Evolutionary conservation across 257 asterid species (phyloP).

Genomic region (Solanum medicagineum): DNA sequence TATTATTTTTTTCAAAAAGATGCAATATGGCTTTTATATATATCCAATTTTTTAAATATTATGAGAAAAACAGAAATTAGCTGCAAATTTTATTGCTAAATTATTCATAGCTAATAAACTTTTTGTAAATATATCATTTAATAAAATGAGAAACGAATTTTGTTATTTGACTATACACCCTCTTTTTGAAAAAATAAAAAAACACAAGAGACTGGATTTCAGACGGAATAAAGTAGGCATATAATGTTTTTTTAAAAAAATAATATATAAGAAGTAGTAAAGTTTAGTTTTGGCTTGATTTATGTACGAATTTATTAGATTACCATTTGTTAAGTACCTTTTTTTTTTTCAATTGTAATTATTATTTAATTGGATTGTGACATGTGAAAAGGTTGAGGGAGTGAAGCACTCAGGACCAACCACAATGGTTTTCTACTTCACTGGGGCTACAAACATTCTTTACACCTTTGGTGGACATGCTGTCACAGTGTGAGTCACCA

Average conservation of each 20-base stretch:
- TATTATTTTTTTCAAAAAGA: not conserved
- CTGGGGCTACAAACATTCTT: slow-evolving; percentile 89
- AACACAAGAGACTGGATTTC: not conserved
- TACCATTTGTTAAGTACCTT: not conserved
- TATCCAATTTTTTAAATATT: not conserved
- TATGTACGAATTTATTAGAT: not conserved
- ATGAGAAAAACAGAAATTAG: not conserved
- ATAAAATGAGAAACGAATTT: not conserved
- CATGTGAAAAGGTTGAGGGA: slow-evolving; percentile 46
- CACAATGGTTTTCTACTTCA: slow-evolving; percentile 71
- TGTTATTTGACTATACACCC: not conserved
- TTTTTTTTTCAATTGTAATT: not conserved
- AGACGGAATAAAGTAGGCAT: not conserved
- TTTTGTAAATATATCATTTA: not conserved
- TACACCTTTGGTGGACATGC: slow-evolving; percentile 92
- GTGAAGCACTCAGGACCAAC: slow-evolving; percentile 77
- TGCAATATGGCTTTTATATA: not conserved
- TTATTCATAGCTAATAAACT: not conserved
- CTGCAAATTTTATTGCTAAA: not conserved
- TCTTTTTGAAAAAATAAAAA: too few species aligned
- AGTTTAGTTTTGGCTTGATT: slow-evolving; percentile 30
- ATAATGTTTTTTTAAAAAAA: too few species aligned
- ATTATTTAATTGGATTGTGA: not conserved
- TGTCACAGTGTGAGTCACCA: slow-evolving; percentile 59
- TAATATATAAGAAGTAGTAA: not conserved